phyloP scores from a whole-genome alignment of 75 land plant genomes.

The Sequoiadendron giganteum region DNA sequence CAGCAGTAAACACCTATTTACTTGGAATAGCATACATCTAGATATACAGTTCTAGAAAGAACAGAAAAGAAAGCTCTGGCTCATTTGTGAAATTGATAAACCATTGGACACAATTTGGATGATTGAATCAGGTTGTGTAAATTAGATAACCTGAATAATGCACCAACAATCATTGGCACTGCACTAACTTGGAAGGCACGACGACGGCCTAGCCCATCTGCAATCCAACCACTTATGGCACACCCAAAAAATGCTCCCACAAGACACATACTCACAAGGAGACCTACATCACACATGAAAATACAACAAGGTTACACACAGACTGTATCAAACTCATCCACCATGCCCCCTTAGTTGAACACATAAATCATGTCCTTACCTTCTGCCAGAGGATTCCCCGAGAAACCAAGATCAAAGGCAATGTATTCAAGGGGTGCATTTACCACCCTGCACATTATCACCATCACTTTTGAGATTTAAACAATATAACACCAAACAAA shows the following conservation, averaged over 20 bases:
- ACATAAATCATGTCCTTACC: slow-evolving; percentile 31
- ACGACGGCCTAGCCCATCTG: slow-evolving; percentile 79
- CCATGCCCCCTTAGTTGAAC: neutral
- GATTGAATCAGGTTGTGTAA: neutral
- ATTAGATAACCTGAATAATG: slow-evolving; percentile 33
- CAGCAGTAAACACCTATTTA: neutral
- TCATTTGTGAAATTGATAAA: neutral
- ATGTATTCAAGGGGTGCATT: slow-evolving; percentile 91
- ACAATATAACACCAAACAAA: neutral
- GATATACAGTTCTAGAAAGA: neutral
- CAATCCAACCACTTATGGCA: slow-evolving; percentile 75
- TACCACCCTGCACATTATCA: slow-evolving; percentile 59
- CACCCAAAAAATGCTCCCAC: slow-evolving; percentile 88
- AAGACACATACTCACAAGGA: slow-evolving; percentile 82
- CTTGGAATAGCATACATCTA: neutral
- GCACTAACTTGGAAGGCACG: slow-evolving; percentile 84
- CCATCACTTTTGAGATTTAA: neutral
- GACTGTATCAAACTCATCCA: neutral
- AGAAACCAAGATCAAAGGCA: slow-evolving; percentile 83
- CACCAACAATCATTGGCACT: slow-evolving; percentile 81
- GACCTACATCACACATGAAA: slow-evolving; percentile 41
- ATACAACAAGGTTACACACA: neutral
- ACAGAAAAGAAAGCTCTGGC: neutral
- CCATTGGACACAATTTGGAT: slow-evolving; percentile 5
- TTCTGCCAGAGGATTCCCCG: slow-evolving; percentile 74